Evolutionary conservation across 805 yeast genomes (phyloP).

Genomic region (Alloascoidea africana): DNA sequence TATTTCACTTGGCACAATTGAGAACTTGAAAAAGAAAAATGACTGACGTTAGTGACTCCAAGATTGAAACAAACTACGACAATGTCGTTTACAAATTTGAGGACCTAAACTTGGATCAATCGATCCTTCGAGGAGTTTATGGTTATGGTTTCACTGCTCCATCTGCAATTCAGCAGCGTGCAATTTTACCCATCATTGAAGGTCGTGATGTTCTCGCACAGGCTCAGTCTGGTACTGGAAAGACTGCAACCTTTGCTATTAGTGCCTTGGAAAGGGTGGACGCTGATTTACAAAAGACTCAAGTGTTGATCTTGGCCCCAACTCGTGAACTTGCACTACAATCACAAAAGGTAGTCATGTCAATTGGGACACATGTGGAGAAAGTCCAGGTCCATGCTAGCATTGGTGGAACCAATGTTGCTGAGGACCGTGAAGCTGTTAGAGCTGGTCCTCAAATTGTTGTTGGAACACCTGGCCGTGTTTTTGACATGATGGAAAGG

Average conservation of each 20-base stretch:
- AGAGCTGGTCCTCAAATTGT: constrained; percentile 78
- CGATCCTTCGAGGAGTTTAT: constrained; percentile 57
- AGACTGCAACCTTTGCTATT: constrained; percentile 95
- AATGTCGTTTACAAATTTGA: constrained; percentile 68
- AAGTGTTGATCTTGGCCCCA: constrained; percentile 86
- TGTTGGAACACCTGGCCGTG: constrained; percentile 97
- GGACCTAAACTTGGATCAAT: constrained; percentile 59
- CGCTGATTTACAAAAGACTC: constrained; percentile 54
- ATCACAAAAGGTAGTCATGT: constrained; percentile 75
- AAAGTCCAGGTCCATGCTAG: constrained; percentile 80
- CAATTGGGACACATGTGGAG: constrained; percentile 71
- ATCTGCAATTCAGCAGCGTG: constrained; percentile 95
- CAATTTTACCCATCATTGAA: constrained; percentile 84
- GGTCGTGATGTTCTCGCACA: constrained; percentile 96
- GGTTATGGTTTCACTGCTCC: constrained; percentile 93
- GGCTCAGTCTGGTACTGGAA: constrained; percentile 99
- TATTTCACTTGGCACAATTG: too few relatives aligned
- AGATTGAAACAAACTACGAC: constrained; percentile 92
- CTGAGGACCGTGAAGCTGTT: constrained; percentile 65
- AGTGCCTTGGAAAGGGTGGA: constrained; percentile 85
- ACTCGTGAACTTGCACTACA: constrained; percentile 94
- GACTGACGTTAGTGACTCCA: constrained; percentile 69
- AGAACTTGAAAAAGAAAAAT: too few relatives aligned
- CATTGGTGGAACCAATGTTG: constrained; percentile 83
- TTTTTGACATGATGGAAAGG: constrained; percentile 79